Evolutionary conservation across 768 basidiomycete species (phyloP).

Genomic region (Lepiota subincarnata): DNA sequence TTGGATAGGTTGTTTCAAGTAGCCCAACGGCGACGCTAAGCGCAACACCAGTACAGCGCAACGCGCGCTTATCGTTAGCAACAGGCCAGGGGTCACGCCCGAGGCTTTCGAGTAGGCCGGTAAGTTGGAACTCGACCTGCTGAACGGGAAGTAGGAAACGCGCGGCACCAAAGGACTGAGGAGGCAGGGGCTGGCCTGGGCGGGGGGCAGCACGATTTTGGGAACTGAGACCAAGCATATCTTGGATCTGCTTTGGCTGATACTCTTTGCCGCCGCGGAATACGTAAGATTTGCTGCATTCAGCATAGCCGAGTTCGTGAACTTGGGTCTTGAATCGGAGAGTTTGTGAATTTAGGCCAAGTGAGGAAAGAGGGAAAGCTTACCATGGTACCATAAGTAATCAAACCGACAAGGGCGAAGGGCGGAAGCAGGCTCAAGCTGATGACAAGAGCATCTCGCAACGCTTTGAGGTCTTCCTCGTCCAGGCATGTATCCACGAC

Average conservation of each 20-base stretch:
- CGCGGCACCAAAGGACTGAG: slow-evolving; percentile 77
- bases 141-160: slow-evolving; percentile 89
- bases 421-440: slow-evolving; percentile 91
- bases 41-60: slow-evolving; percentile 95
- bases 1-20: slow-evolving; percentile 92
- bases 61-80: slow-evolving; percentile 86
- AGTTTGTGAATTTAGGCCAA: not conserved
- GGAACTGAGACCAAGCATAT: slow-evolving; percentile 89
- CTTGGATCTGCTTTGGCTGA: slow-evolving; percentile 91
- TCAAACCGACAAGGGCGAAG: slow-evolving; percentile 90
- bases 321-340: slow-evolving; percentile 76
- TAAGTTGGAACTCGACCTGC: slow-evolving; percentile 95
- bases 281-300: slow-evolving; percentile 97
- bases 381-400: slow-evolving; percentile 98
- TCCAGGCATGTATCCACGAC: slow-evolving; percentile 97
- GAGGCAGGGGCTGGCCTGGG: slow-evolving; percentile 78
- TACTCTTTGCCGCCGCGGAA: slow-evolving; percentile 99
- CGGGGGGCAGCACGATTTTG: slow-evolving; percentile 81
- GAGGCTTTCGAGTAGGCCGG: slow-evolving; percentile 85
- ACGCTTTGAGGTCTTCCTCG: slow-evolving; percentile 92
- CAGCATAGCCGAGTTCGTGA: slow-evolving; percentile 94
- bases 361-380: slow-evolving; percentile 19
- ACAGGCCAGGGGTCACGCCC: slow-evolving; percentile 96
- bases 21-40: slow-evolving; percentile 90
- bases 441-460: slow-evolving; percentile 92